Base-by-base conservation (phyloP, 78 protist species). In the Guillardia theta region DNA sequence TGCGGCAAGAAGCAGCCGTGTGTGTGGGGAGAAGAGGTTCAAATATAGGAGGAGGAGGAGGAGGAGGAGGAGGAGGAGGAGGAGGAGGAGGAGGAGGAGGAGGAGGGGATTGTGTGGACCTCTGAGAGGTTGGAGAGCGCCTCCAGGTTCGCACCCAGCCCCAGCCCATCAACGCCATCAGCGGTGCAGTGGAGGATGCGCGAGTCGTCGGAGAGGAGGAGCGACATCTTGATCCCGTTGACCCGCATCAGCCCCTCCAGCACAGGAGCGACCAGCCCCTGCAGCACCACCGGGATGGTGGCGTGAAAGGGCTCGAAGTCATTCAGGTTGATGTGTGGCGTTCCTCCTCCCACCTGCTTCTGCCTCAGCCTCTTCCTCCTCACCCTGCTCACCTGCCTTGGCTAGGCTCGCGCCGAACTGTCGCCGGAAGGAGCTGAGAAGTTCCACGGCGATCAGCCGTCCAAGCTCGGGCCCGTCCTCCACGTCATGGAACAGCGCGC, bases 391-490 rank as follows among this genome's bases (percentile, higher is more conserved):
- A n/a, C n/a, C n/a, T n/a, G n/a, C n/a, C 33, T 78, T 78, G 33
- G 90, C 90, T 36, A 78, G 48, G 8, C 90, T 78, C 2, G 90
- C 33, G 18, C 50, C 90, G 50, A 78, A 78, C 33, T 78, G 90
- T 36, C 44, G 41, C 30, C 48, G 45, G 90, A 78, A 78, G 9
- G 90, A 45, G 3, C 18, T 43, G 33, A 78, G 90, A 18, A 78
- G 45, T 30, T 78, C 90, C 45, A 27, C 39, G 8, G 90, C 90
- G 24, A 78, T 78, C 24, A 78, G 48, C 33, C 90, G 10, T 18
- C 90, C 90, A 0, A 78, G 90, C 90, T 78, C 90, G 6, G 90
- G 90, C 43, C 90, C 90, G 9, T 78, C 90, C 10, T 78, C 90
- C 4, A 78, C 90, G 50, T 78, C 90, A 8, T 78, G 90, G 33